phyloP scores from a whole-genome alignment of 1,139 yeast genomes.

The Oligophagozyma castellii region DNA sequence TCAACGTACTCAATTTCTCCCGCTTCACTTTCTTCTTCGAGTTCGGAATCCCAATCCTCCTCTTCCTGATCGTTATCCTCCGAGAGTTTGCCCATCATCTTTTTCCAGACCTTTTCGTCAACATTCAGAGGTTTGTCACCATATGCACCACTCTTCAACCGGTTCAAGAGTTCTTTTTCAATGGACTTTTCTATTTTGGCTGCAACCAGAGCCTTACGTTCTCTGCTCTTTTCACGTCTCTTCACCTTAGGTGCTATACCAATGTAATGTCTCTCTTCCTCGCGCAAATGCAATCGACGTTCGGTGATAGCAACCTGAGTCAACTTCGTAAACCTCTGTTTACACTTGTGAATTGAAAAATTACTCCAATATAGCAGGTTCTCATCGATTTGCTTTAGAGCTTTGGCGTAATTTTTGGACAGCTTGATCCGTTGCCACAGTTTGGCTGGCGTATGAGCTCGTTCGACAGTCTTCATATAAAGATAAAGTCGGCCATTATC shows the following conservation, averaged over 20 bases:
- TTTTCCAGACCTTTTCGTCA: constrained; percentile 91
- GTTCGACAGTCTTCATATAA: constrained; percentile 94
- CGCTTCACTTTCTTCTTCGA: constrained; percentile 49
- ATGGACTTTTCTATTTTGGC: constrained; percentile 94
- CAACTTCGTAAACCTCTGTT: constrained; percentile 85
- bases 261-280: constrained; percentile 84
- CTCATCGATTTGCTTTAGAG: constrained; percentile 76
- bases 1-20: constrained; percentile 80
- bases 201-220: constrained; percentile 90
- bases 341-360: constrained; percentile 81
- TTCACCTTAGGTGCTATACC: constrained; percentile 88
- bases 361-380: constrained; percentile 88
- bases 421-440: constrained; percentile 89
- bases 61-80: constrained; percentile 56
- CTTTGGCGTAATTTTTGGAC: constrained; percentile 76
- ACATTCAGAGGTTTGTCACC: constrained; percentile 96
- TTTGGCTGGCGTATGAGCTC: constrained; percentile 88
- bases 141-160: constrained; percentile 94
- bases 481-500: constrained; percentile 79
- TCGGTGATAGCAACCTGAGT: constrained; percentile 96
- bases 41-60: constrained; percentile 34
- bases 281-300: constrained; percentile 79
- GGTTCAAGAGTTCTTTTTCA: constrained; percentile 84
- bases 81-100: constrained; percentile 63
- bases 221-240: constrained; percentile 87